These are phyloP conservation scores for Setaria viridis DNA, from an alignment of 202 grass and related monocot species.

Conservation along the genomic window DNA sequence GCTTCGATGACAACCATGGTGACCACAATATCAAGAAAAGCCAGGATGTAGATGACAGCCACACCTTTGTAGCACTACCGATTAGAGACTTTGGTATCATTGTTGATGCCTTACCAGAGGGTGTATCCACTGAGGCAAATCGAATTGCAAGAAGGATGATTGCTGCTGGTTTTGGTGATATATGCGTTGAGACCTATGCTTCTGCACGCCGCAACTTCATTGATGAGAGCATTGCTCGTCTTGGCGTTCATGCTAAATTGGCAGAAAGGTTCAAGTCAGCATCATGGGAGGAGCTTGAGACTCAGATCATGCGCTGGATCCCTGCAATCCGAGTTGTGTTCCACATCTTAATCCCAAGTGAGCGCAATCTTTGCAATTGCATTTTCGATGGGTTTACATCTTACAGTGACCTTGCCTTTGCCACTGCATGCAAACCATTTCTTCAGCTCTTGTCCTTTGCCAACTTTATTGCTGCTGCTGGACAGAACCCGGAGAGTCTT, in stretches of 20 bases:
- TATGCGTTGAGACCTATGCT: constrained; percentile 45
- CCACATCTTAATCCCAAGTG: constrained; percentile 59
- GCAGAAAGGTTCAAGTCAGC: constrained; percentile 39
- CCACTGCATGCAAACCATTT: constrained; percentile 40
- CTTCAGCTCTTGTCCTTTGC: constrained; percentile 49
- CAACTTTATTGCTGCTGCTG: constrained; percentile 36
- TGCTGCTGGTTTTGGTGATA: constrained; percentile 55
- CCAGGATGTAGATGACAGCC: constrained; percentile 46
- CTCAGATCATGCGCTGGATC: constrained; percentile 52
- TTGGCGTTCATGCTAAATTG: constrained; percentile 41
- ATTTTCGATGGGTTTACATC: constrained; percentile 51
- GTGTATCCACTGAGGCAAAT: constrained; percentile 49
- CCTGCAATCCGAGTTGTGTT: constrained; percentile 51
- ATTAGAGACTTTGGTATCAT: constrained; percentile 52
- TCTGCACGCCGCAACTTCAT: constrained; percentile 51
- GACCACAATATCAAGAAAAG: constrained; percentile 37
- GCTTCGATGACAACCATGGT: constrained; percentile 46
- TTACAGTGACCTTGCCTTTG: constrained; percentile 48
- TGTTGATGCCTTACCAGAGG: constrained; percentile 50
- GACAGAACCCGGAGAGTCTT: constrained; percentile 51
- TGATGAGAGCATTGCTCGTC: constrained; percentile 48
- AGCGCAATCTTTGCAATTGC: constrained; percentile 49
- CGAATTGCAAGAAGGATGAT: constrained; percentile 55
- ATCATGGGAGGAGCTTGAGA: constrained; percentile 53
- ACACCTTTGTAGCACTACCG: constrained; percentile 45